A percentile compares a stretch with the other conserved stretches of the same genome.
These are phyloP conservation scores for Sequoiadendron giganteum DNA, from an alignment of 75 land plant species.

Conservation along the genomic window DNA sequence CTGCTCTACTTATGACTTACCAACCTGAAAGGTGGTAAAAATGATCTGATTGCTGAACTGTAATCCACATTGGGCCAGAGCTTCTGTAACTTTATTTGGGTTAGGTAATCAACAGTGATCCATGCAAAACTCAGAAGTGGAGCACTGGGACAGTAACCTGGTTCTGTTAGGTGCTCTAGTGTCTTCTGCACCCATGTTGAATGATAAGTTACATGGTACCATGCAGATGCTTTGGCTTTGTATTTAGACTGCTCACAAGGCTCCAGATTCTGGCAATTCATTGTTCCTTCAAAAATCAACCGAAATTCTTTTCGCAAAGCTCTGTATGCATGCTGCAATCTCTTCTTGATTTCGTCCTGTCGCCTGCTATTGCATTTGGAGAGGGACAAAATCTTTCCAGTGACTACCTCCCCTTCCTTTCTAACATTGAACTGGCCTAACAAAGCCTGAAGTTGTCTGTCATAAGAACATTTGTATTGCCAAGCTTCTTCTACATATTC, in stretches of 20 bases:
- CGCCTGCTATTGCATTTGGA: slow-evolving; percentile 58
- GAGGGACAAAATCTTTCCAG: slow-evolving; percentile 72
- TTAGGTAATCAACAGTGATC: slow-evolving; percentile 78
- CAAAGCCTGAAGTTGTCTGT: slow-evolving; percentile 54
- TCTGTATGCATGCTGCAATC: slow-evolving; percentile 57
- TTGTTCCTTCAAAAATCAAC: slow-evolving; percentile 39
- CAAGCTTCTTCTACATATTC: slow-evolving; percentile 67
- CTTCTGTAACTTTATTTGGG: slow-evolving; percentile 52
- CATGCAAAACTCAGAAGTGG: slow-evolving; percentile 78
- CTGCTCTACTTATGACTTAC: not conserved
- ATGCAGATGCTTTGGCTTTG: slow-evolving; percentile 83
- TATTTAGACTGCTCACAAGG: slow-evolving; percentile 35
- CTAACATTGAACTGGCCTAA: slow-evolving; percentile 66
- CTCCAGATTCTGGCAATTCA: slow-evolving; percentile 18
- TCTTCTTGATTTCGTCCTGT: slow-evolving; percentile 71
- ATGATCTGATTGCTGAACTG: not conserved
- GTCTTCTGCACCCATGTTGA: slow-evolving; percentile 50
- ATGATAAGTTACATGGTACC: slow-evolving; percentile 93
- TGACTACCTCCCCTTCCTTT: slow-evolving; percentile 77
- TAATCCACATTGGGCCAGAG: slow-evolving; percentile 2
- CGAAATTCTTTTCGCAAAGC: slow-evolving; percentile 60
- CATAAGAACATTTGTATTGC: slow-evolving; percentile 63
- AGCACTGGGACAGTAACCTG: slow-evolving; percentile 18
- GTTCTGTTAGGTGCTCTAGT: slow-evolving; percentile 23
- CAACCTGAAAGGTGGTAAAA: not conserved